Evolutionary conservation across 177 flowering plant species (phyloP).

Genomic region (Vitis hybrid): DNA sequence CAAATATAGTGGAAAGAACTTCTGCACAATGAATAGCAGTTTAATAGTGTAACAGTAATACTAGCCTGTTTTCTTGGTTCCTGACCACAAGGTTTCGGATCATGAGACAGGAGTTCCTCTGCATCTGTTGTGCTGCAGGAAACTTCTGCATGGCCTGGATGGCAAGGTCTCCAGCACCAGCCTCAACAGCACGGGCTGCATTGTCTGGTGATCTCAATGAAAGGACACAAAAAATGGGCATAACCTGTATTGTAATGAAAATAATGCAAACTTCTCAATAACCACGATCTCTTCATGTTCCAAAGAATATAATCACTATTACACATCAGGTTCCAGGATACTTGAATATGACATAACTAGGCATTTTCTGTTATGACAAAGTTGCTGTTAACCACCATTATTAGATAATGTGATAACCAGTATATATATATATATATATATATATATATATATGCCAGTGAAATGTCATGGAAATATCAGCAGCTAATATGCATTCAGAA

Average conservation of each 20-base stretch:
- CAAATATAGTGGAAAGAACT: too few relatives aligned
- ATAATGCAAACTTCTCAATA: neutral
- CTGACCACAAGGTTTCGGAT: conserved; percentile 88
- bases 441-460: too few relatives aligned
- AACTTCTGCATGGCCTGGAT: conserved; percentile 81
- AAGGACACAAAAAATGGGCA: conserved; percentile 64
- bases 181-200: conserved; percentile 86
- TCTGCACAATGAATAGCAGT: too few relatives aligned
- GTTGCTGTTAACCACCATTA: too few relatives aligned
- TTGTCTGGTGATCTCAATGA: conserved; percentile 82
- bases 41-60: too few relatives aligned
- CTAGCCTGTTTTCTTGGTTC: conserved; percentile 87
- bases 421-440: too few relatives aligned
- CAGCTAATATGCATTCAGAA: neutral
- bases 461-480: neutral
- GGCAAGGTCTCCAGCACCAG: conserved; percentile 93
- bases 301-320: too few relatives aligned
- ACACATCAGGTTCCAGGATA: too few relatives aligned
- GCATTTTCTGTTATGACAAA: too few relatives aligned
- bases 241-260: conserved; percentile 49
- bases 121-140: conserved; percentile 70
- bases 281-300: too few relatives aligned
- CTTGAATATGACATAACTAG: too few relatives aligned
- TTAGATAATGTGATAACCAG: too few relatives aligned
- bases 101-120: conserved; percentile 82